Evolutionary conservation across 2,329 filamentous ascomycete species (phyloP).

Genomic region (Penicillium sp.): DNA sequence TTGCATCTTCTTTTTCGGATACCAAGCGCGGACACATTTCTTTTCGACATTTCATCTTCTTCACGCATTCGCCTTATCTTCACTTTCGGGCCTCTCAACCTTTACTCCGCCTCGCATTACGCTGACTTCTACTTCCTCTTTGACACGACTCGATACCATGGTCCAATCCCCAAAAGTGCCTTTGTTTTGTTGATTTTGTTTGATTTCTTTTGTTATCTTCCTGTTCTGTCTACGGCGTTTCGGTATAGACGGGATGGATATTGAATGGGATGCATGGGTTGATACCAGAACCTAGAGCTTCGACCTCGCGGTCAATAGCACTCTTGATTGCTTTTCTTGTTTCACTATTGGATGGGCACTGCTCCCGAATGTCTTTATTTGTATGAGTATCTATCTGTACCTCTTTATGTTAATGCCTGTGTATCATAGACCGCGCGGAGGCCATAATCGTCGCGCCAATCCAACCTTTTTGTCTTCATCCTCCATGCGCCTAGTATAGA

Average conservation of each 20-base stretch:
- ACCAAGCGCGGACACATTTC: conserved; percentile 23
- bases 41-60: conserved; percentile 13
- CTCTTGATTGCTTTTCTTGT: conserved; percentile 21
- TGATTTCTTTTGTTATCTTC: background rate
- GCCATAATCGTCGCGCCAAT: conserved; percentile 8
- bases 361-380: conserved; percentile 7
- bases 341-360: conserved; percentile 14
- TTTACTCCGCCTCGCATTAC: conserved; percentile 6
- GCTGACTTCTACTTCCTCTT: conserved; percentile 2
- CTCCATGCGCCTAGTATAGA: conserved; percentile 11
- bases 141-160: conserved; percentile 14
- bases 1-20: conserved; percentile 29
- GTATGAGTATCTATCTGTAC: conserved; percentile 15
- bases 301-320: conserved; percentile 38
- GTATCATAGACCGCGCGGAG: conserved; percentile 10
- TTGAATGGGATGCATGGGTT: conserved; percentile 37
- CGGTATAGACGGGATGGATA: conserved; percentile 38
- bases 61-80: conserved; percentile 12
- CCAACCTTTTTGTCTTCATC: background rate
- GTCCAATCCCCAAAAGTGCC: conserved; percentile 22
- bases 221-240: conserved; percentile 32
- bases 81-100: conserved; percentile 16
- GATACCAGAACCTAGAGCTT: conserved; percentile 41
- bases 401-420: conserved; percentile 22
- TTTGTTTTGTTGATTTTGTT: conserved; percentile 19